Percentiles rank a stretch among this genome's conserved stretches.
These are phyloP conservation scores for Chlorella sp. DNA, from an alignment of 139 green algal genomes.

Conservation along the genomic window DNA sequence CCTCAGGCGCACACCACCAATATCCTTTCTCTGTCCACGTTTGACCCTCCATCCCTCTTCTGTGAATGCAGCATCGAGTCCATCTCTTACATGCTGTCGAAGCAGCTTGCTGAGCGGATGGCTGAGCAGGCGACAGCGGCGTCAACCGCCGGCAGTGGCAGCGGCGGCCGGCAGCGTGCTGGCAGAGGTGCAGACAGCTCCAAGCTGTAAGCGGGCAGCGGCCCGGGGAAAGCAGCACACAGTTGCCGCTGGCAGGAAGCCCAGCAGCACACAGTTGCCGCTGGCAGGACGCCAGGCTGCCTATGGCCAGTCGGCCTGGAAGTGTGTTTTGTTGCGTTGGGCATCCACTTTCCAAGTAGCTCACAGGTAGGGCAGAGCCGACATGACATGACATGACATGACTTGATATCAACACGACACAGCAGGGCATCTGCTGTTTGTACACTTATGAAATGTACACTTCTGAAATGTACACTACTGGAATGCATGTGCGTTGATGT, in stretches of 20 bases:
- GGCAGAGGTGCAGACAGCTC: neutral
- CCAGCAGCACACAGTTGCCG: neutral
- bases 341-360: too few species aligned
- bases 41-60: neutral
- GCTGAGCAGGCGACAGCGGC: neutral
- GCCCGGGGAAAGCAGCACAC: too few species aligned
- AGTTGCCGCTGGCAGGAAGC: neutral
- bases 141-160: neutral
- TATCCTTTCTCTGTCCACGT: neutral
- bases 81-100: slow-evolving; percentile 54
- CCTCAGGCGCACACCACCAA: neutral
- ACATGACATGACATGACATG: too few species aligned
- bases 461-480: too few species aligned
- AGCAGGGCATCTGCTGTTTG: too few species aligned
- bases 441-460: too few species aligned
- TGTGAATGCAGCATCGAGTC: slow-evolving; percentile 43
- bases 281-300: too few species aligned
- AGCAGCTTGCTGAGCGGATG: slow-evolving; percentile 40
- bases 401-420: too few species aligned
- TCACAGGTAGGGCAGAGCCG: too few species aligned
- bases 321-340: too few species aligned
- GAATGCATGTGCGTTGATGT: too few species aligned
- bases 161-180: neutral
- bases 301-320: too few species aligned
- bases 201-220: slow-evolving; percentile 8